Percentiles rank a stretch among this genome's conserved stretches.
These are phyloP conservation scores for Setomelanomma holmii DNA, from an alignment of 2,329 filamentous ascomycete species.

Conservation along the genomic window DNA sequence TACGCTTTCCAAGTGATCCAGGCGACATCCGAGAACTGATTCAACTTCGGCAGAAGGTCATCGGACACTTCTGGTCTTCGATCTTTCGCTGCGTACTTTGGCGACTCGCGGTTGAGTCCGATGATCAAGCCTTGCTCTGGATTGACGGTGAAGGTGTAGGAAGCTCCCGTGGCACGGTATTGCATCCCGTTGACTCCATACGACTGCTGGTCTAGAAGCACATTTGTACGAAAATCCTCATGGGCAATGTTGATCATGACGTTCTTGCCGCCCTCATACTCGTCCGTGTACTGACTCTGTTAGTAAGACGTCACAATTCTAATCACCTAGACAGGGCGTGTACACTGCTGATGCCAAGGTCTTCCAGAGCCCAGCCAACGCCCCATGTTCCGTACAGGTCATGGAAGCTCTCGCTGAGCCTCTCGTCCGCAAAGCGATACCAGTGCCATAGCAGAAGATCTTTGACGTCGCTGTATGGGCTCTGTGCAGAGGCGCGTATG, in stretches of 20 bases:
- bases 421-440: conserved; percentile 6
- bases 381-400: conserved; percentile 23
- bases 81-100: conserved; percentile 15
- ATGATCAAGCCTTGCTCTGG: conserved; percentile 24
- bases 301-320: not conserved
- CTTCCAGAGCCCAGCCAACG: conserved; percentile 19
- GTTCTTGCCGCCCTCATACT: conserved; percentile 21
- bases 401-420: conserved; percentile 5
- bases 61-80: conserved; percentile 13
- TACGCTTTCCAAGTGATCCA: conserved; percentile 21
- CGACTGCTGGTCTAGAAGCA: conserved; percentile 13
- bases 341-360: conserved; percentile 12
- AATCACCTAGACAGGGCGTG: not conserved
- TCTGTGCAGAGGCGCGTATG: conserved; percentile 8
- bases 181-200: conserved; percentile 12
- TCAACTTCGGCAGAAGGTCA: conserved; percentile 16
- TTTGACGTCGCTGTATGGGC: conserved; percentile 5
- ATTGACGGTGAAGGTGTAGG: conserved; percentile 21
- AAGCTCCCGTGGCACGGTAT: conserved; percentile 21
- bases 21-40: conserved; percentile 25
- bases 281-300: conserved; percentile 6
- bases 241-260: conserved; percentile 16
- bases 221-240: conserved; percentile 1
- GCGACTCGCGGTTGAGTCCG: conserved; percentile 18
- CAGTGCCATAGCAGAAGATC: conserved; percentile 20